Conservation (phyloP, 1,139 yeast genomes). For the Cylindricascospora bacillispora region DNA sequence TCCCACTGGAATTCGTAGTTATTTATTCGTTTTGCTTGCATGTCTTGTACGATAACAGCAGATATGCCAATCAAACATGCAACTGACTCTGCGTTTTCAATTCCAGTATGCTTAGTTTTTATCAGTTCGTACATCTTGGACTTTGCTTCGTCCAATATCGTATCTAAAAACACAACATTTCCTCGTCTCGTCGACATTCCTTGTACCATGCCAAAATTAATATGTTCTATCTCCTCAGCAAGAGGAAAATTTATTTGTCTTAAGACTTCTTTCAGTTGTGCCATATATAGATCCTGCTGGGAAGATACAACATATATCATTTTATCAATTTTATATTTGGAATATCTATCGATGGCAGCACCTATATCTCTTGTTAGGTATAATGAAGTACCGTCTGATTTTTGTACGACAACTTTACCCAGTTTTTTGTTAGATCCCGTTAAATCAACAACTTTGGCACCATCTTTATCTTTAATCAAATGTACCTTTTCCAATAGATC, state of each 20-base stretch:
- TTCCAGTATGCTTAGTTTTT: conserved; percentile 89
- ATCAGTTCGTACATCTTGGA: conserved; percentile 94
- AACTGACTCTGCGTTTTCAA: conserved; percentile 86
- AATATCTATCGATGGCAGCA: conserved; percentile 85
- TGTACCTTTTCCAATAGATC: conserved; percentile 51
- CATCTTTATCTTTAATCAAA: conserved; percentile 74
- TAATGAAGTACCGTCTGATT: conserved; percentile 90
- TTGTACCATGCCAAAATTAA: conserved; percentile 94
- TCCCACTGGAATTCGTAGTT: conserved; percentile 97
- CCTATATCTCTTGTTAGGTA: conserved; percentile 96
- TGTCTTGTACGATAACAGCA: conserved; percentile 97
- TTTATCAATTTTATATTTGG: conserved; percentile 77
- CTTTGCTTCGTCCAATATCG: conserved; percentile 85
- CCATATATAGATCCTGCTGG: conserved; percentile 90
- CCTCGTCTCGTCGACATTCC: conserved; percentile 99
- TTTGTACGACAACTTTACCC: conserved; percentile 88
- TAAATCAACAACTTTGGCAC: conserved; percentile 82
- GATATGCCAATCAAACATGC: conserved; percentile 95
- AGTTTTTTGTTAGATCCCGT: conserved; percentile 66
- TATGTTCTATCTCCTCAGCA: conserved; percentile 69
- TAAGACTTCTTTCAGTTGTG: conserved; percentile 88
- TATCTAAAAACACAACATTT: conserved; percentile 92
- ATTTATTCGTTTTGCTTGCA: conserved; percentile 95
- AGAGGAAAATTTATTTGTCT: conserved; percentile 85
- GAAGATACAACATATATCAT: conserved; percentile 95